Conservation (phyloP, 116 monocot species). For the Papilionanthe hybrid region DNA sequence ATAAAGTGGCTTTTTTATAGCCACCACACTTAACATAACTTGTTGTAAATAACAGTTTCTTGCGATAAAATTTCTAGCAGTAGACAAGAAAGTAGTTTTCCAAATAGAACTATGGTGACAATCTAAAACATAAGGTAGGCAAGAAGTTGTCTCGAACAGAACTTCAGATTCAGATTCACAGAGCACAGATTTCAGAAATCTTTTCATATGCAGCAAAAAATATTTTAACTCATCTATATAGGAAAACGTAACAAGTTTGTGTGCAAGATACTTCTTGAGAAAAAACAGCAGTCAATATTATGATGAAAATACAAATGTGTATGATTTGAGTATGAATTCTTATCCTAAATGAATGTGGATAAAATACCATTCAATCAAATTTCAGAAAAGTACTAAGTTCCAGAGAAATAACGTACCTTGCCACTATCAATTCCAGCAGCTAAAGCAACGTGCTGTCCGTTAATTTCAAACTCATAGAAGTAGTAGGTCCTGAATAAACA, state of each 20-base stretch:
- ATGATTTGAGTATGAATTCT: neutral
- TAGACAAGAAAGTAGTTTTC: too few species aligned
- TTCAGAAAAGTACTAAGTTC: neutral
- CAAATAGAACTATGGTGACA: too few species aligned
- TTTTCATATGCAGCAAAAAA: neutral
- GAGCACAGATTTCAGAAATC: neutral
- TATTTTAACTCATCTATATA: neutral
- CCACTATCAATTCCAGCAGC: conserved; percentile 69
- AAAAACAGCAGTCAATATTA: neutral
- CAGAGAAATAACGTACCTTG: conserved; percentile 49
- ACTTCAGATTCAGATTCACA: neutral
- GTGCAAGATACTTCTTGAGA: neutral
- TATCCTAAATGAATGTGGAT: neutral
- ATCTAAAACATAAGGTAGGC: too few species aligned
- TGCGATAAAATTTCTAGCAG: too few species aligned
- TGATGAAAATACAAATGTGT: neutral
- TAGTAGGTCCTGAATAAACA: conserved; percentile 72
- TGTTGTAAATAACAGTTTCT: too few species aligned
- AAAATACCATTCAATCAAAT: neutral
- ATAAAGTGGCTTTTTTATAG: too few species aligned
- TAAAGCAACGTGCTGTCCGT: conserved; percentile 70
- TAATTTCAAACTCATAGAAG: conserved; percentile 81
- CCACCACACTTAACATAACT: too few species aligned
- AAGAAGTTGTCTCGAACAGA: too few species aligned
- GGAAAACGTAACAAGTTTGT: neutral